phyloP scores from a whole-genome alignment of 164 flowering plant species.

The Chimonanthus praecox region DNA sequence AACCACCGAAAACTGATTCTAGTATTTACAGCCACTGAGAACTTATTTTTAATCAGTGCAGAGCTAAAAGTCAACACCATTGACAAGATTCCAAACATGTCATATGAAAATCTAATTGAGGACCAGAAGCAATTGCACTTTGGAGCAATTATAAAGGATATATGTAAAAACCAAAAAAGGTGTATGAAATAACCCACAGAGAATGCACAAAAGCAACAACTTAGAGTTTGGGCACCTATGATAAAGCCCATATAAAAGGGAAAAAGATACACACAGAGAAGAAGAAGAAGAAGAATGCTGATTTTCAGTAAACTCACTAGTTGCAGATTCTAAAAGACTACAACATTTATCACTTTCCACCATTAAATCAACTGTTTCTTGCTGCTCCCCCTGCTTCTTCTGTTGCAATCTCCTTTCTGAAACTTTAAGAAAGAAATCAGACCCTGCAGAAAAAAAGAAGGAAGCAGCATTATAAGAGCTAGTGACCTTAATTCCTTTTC shows the following conservation, averaged over 20 bases:
- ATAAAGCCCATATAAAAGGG: neutral
- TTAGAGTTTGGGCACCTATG: neutral
- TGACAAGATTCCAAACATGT: neutral
- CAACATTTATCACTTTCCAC: constrained; percentile 10
- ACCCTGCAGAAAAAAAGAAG: constrained; percentile 16
- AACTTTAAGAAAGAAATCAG: constrained; percentile 32
- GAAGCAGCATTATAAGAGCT: neutral
- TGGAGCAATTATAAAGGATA: neutral
- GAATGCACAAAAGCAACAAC: neutral
- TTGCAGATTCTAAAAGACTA: constrained; percentile 18
- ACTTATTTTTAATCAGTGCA: neutral
- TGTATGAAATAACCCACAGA: neutral
- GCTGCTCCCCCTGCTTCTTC: constrained; percentile 19
- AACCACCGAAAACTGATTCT: neutral
- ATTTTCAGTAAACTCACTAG: constrained; percentile 21
- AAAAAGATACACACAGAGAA: neutral
- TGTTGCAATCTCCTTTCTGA: constrained; percentile 26
- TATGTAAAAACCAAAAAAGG: neutral
- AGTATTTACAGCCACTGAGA: neutral
- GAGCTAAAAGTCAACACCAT: neutral
- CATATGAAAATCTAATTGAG: neutral
- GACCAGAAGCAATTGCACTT: neutral
- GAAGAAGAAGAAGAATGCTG: neutral
- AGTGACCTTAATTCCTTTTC: no score
- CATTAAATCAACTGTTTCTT: constrained; percentile 12